Conservation (phyloP, 2,329 filamentous ascomycete genomes). For the Fonsecaea multimorphosa region DNA sequence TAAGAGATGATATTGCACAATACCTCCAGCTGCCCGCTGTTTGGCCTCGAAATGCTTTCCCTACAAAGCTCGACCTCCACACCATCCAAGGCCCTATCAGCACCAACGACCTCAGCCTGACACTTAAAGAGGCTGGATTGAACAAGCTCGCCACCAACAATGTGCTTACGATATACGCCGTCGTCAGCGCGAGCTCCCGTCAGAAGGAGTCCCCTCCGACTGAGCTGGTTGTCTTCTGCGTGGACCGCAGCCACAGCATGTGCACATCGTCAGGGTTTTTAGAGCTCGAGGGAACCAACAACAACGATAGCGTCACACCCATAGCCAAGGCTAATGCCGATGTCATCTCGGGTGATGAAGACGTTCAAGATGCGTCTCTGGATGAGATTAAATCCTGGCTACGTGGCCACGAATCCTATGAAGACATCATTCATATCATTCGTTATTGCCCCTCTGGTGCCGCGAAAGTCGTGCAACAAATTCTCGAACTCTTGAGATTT, state of each 20-base stretch:
- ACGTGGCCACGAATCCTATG: slow-evolving; percentile 18
- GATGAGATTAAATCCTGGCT: slow-evolving; percentile 23
- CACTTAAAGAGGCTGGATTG: slow-evolving; percentile 15
- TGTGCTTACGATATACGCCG: slow-evolving; percentile 21
- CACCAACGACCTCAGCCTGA: slow-evolving; percentile 15
- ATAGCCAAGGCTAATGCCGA: neutral
- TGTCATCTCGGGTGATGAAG: slow-evolving; percentile 16
- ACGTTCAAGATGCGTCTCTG: slow-evolving; percentile 7
- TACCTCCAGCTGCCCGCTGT: slow-evolving; percentile 9
- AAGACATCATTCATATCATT: slow-evolving; percentile 24
- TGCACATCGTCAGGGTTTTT: slow-evolving; percentile 41
- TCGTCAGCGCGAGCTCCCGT: slow-evolving; percentile 41
- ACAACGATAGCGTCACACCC: neutral
- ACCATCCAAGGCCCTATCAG: slow-evolving; percentile 25
- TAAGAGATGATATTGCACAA: slow-evolving; percentile 18
- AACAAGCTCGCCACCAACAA: slow-evolving; percentile 21
- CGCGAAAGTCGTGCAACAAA: neutral
- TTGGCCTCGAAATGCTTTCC: too few relatives aligned
- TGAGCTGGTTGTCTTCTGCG: slow-evolving; percentile 46
- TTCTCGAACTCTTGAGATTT: slow-evolving; percentile 3
- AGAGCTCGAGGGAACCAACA: slow-evolving; percentile 40
- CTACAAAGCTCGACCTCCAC: slow-evolving; percentile 27
- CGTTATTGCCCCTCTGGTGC: neutral
- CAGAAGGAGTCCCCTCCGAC: slow-evolving; percentile 43
- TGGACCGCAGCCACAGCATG: slow-evolving; percentile 47